These are phyloP conservation scores for Tuber magnatum DNA, from an alignment of 495 filamentous ascomycete species.

Conservation along the genomic window DNA sequence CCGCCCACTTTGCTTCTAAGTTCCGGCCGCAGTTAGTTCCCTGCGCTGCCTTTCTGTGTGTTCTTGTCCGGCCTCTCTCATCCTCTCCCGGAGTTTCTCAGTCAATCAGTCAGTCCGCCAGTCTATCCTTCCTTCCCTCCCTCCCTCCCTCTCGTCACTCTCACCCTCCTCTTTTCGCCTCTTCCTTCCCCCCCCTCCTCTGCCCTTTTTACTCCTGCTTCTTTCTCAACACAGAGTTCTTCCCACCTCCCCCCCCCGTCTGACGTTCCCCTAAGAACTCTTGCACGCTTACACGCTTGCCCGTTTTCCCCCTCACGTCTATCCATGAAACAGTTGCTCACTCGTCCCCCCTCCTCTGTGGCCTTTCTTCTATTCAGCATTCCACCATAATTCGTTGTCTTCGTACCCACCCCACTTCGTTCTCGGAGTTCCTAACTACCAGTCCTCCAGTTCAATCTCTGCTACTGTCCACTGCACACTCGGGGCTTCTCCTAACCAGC, in stretches of 20 bases:
- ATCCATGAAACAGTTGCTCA: slow-evolving; percentile 5
- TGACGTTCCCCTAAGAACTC: not conserved
- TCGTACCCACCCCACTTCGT: slow-evolving; percentile 20
- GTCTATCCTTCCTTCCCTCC: slow-evolving; percentile 42
- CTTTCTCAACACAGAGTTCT: slow-evolving; percentile 27
- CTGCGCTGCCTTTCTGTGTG: slow-evolving; percentile 33
- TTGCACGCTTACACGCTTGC: not conserved
- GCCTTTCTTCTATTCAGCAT: slow-evolving; percentile 46
- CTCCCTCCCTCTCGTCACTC: slow-evolving; percentile 31
- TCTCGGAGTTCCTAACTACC: not conserved
- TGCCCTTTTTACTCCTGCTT: slow-evolving; percentile 23
- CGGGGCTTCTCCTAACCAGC: not conserved
- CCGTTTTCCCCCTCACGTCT: not conserved
- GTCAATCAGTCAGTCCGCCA: slow-evolving; percentile 34
- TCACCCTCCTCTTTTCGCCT: slow-evolving; percentile 32
- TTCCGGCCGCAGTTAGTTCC: slow-evolving; percentile 35
- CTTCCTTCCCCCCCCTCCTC: slow-evolving; percentile 22
- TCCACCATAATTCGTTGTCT: slow-evolving; percentile 38
- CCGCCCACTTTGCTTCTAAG: slow-evolving; percentile 34
- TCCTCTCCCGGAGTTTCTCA: slow-evolving; percentile 33
- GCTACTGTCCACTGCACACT: not conserved
- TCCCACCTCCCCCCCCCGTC: not conserved
- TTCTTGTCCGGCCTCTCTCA: slow-evolving; percentile 34
- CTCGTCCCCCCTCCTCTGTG: slow-evolving; percentile 4
- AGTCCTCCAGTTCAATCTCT: not conserved